A percentile compares a stretch with the other conserved stretches of the same genome.
Evolutionary conservation across 2,329 filamentous ascomycete genomes (phyloP).

Genomic region (Alternaria sp.): DNA sequence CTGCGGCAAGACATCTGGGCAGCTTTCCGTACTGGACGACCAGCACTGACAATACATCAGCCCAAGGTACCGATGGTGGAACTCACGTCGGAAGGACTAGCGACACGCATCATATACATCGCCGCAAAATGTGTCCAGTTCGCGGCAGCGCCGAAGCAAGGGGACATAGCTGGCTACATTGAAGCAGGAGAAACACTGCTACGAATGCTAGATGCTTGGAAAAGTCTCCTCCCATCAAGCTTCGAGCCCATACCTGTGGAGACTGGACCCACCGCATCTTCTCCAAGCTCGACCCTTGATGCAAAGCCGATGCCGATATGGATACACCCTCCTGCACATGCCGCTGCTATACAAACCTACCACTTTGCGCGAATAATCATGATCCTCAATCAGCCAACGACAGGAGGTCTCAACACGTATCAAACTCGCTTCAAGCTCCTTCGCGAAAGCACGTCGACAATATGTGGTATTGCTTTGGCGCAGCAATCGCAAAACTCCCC

Average conservation of each 20-base stretch:
- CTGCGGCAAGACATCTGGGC: slow-evolving; percentile 69
- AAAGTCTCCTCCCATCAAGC: slow-evolving; percentile 50
- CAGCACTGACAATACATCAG: slow-evolving; percentile 64
- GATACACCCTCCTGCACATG: slow-evolving; percentile 41
- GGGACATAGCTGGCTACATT: slow-evolving; percentile 48
- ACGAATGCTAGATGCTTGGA: slow-evolving; percentile 59
- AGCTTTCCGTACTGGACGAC: slow-evolving; percentile 64
- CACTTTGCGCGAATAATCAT: slow-evolving; percentile 61
- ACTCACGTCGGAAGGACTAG: slow-evolving; percentile 60
- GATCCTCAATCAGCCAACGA: slow-evolving; percentile 59
- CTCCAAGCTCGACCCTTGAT: slow-evolving; percentile 9
- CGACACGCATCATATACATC: slow-evolving; percentile 61
- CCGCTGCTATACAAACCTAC: slow-evolving; percentile 59
- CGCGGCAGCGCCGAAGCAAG: slow-evolving; percentile 56
- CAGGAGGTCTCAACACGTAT: slow-evolving; percentile 57
- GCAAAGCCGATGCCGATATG: slow-evolving; percentile 23
- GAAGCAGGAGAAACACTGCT: slow-evolving; percentile 55
- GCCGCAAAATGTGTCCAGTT: slow-evolving; percentile 65
- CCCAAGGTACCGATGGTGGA: slow-evolving; percentile 57
- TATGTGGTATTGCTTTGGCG: slow-evolving; percentile 59
- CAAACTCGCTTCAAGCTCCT: slow-evolving; percentile 53
- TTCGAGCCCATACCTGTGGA: slow-evolving; percentile 51
- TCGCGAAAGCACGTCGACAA: slow-evolving; percentile 55
- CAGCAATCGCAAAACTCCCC: slow-evolving; percentile 35
- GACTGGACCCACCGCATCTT: slow-evolving; percentile 4